A percentile compares a stretch with the other conserved stretches of the same genome.
Evolutionary conservation across 306 rosid species (phyloP).

Genomic region (Vigna nakashimae): DNA sequence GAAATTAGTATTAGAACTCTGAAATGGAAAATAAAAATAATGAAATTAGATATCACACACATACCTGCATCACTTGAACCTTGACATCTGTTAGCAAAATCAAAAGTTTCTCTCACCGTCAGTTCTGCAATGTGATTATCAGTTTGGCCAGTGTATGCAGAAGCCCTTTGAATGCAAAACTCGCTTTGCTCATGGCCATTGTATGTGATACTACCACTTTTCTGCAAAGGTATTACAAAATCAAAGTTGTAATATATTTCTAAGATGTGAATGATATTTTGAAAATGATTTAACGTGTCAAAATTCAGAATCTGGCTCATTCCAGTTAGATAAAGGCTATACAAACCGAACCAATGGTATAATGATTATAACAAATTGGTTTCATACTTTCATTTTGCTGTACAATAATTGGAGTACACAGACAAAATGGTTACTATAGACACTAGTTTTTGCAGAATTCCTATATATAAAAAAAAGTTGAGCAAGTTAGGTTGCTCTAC

Average conservation of each 20-base stretch:
- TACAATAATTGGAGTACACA: neutral
- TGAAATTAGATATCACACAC: neutral
- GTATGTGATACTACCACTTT: slow-evolving; percentile 71
- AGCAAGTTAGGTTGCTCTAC: neutral
- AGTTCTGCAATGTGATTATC: slow-evolving; percentile 85
- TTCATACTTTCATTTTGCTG: neutral
- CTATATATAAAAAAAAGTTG: neutral
- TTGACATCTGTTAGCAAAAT: slow-evolving; percentile 93
- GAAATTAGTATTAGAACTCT: neutral
- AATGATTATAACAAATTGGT: neutral
- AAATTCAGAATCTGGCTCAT: neutral
- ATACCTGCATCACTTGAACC: slow-evolving; percentile 78
- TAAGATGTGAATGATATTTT: slow-evolving; percentile 8
- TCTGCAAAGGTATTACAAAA: slow-evolving; percentile 49
- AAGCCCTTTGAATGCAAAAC: slow-evolving; percentile 81
- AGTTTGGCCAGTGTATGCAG: slow-evolving; percentile 88
- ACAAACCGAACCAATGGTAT: neutral
- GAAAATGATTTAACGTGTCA: neutral
- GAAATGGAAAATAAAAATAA: neutral
- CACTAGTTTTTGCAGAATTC: neutral
- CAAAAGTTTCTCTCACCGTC: slow-evolving; percentile 89
- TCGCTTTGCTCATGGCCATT: slow-evolving; percentile 68
- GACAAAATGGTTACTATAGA: neutral
- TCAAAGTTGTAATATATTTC: slow-evolving; percentile 1
- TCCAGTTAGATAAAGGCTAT: neutral